These are phyloP conservation scores for Peronospora tabacina DNA, from an alignment of 352 stramenopile species.

Conservation along the genomic window DNA sequence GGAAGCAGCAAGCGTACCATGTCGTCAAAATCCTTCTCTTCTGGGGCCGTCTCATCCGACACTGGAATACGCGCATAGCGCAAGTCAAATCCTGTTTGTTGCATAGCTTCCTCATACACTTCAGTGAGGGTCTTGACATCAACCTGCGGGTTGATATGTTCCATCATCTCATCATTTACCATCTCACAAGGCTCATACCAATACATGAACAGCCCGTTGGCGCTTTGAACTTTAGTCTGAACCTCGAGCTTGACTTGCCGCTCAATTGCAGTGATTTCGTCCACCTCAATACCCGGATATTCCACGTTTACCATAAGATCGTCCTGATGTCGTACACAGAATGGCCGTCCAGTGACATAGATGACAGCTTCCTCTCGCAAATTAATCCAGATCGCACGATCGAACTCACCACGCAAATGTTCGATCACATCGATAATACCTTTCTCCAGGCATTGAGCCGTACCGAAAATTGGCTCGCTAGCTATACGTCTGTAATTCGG, in stretches of 20 bases:
- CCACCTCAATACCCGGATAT: constrained; percentile 84
- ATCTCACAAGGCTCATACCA: constrained; percentile 74
- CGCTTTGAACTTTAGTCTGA: constrained; percentile 58
- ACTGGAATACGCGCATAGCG: constrained; percentile 81
- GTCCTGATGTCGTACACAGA: constrained; percentile 73
- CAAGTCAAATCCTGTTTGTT: constrained; percentile 48
- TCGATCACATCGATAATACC: constrained; percentile 63
- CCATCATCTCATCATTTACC: constrained; percentile 76
- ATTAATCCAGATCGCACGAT: constrained; percentile 86
- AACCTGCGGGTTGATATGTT: constrained; percentile 58
- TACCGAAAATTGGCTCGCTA: constrained; percentile 80
- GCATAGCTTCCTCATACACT: constrained; percentile 53
- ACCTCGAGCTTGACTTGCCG: constrained; percentile 79
- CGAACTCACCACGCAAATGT: constrained; percentile 46
- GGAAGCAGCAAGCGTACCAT: constrained; percentile 69
- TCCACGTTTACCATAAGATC: constrained; percentile 84
- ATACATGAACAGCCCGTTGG: constrained; percentile 79
- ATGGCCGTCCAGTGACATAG: constrained; percentile 83
- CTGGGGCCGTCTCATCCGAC: constrained; percentile 85
- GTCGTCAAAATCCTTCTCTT: constrained; percentile 87
- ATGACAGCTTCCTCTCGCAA: constrained; percentile 87
- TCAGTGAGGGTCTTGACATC: constrained; percentile 76
- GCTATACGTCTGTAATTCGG: constrained; percentile 83
- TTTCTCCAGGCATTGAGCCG: constrained; percentile 66
- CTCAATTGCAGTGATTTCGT: constrained; percentile 84